Evolutionary conservation across 306 rosid genomes (phyloP), one percentile per base, ranked within the genome.

Genomic region (Cicer arietinum): DNA sequence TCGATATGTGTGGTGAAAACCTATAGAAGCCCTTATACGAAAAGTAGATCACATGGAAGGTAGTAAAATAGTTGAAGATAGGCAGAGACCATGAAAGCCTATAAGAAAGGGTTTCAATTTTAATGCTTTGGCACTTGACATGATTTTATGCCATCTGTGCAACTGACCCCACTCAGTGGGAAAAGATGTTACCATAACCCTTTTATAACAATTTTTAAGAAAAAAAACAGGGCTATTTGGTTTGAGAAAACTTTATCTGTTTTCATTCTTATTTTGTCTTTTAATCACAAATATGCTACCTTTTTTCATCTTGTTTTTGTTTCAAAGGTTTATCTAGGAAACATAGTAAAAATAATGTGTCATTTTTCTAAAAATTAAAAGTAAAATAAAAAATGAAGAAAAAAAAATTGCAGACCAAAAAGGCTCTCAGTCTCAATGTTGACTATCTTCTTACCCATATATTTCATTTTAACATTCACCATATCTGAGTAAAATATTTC

Each of bases 401-500:
- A 61, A 61, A 7, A 60, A 11, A 25, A 10, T 35, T 35, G 67
- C 67, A 41, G 14, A 63, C 25, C 3, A 60, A 60, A 25, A 1
- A 7, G 44, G 10, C 20, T 37, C 11, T 35, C 22, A 25, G 14
- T 68, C 67, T 14, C 51, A 43, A 6, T 30, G 61, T 44, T 50
- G 53, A 75, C 20, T n/a, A 12, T 57, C 66, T 74, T 57, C 66
- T 74, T 48, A 67, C 20, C 18, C 74, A 42, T 16, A 58, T 40
- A 22, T 73, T 72, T 20, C 60, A 56, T 67, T 41, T 52, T 47
- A 74, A 54, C 45, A n/a, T 73, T 14, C 16, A 73, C 30, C 12
- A 63, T 6, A 59, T 41, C 42, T 12, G 43, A 39, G 65, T 35
- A 7, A 58, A 53, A 25, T 7, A 13, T 71, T 72, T 63, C 43